Percentiles rank a stretch among this genome's conserved stretches.
phyloP scores from a whole-genome alignment of 1,284 basidiomycete species.

The Cryptococcus sp. region DNA sequence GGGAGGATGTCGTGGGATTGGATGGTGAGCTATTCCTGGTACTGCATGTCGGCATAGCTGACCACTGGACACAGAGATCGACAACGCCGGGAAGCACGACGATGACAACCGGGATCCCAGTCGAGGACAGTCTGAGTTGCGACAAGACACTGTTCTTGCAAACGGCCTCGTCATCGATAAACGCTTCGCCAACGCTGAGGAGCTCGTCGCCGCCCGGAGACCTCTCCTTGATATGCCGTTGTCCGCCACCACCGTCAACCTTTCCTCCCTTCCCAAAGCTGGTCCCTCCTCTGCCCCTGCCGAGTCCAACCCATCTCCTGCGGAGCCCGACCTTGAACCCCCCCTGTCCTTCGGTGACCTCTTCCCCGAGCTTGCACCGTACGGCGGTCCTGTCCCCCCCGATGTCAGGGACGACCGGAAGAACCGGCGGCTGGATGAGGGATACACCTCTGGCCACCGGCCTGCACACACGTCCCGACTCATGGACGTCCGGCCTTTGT shows the following conservation, averaged over 20 bases:
- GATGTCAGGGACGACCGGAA: slow-evolving; percentile 38
- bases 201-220: slow-evolving; percentile 27
- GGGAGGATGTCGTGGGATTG: slow-evolving; percentile 33
- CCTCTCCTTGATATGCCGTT: slow-evolving; percentile 37
- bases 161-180: slow-evolving; percentile 39
- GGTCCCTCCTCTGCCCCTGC: not conserved
- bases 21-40: slow-evolving; percentile 19
- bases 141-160: slow-evolving; percentile 28
- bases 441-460: slow-evolving; percentile 45
- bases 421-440: slow-evolving; percentile 55
- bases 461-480: slow-evolving; percentile 55
- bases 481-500: slow-evolving; percentile 56
- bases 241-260: slow-evolving; percentile 34
- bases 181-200: slow-evolving; percentile 35
- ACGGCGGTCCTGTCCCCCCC: slow-evolving; percentile 44
- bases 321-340: slow-evolving; percentile 5
- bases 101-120: slow-evolving; percentile 5
- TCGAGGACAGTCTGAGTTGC: slow-evolving; percentile 7
- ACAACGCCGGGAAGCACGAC: slow-evolving; percentile 17
- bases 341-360: slow-evolving; percentile 46
- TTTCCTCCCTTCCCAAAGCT: slow-evolving; percentile 23
- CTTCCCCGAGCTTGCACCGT: slow-evolving; percentile 56
- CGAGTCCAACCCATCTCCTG: slow-evolving; percentile 1
- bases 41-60: not conserved
- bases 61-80: slow-evolving; percentile 10